Evolutionary conservation across 2,329 filamentous ascomycete genomes (phyloP).

Genomic region (Arthrobotrys sinensis): DNA sequence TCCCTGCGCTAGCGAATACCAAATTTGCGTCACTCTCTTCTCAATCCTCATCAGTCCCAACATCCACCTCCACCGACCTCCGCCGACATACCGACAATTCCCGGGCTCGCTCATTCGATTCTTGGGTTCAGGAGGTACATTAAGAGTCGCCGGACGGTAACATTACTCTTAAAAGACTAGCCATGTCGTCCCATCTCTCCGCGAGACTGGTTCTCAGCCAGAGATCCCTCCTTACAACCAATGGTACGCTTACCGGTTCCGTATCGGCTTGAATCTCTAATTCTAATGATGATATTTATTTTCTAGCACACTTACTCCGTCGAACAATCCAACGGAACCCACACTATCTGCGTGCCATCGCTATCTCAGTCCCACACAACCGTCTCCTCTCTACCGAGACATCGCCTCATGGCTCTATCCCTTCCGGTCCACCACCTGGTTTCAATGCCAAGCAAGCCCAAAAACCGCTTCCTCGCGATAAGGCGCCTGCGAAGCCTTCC

Average conservation of each 20-base stretch:
- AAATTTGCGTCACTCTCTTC: conserved; percentile 59
- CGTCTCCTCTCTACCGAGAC: conserved; percentile 71
- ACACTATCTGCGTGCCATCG: conserved; percentile 56
- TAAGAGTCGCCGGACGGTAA: conserved; percentile 14
- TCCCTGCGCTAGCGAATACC: conserved; percentile 47
- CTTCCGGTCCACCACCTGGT: conserved; percentile 83
- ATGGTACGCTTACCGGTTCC: conserved; percentile 36
- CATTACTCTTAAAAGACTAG: not conserved
- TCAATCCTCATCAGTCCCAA: conserved; percentile 14
- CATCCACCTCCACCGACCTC: conserved; percentile 23
- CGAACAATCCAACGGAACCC: conserved; percentile 54
- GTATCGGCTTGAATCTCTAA: not conserved
- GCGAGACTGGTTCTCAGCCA: conserved; percentile 60
- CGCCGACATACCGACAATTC: conserved; percentile 17
- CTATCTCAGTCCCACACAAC: conserved; percentile 48
- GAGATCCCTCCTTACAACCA: conserved; percentile 46
- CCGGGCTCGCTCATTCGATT: conserved; percentile 15
- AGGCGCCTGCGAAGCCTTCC: conserved; percentile 65
- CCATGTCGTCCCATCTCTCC: conserved; percentile 59
- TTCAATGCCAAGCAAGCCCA: conserved; percentile 93
- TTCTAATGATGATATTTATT: not conserved
- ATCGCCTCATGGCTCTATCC: conserved; percentile 70
- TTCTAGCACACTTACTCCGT: conserved; percentile 49
- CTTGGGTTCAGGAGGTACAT: not conserved
- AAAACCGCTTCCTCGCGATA: conserved; percentile 80